Conservation (phyloP, 306 rosid species). For the Lathyrus sativus region DNA sequence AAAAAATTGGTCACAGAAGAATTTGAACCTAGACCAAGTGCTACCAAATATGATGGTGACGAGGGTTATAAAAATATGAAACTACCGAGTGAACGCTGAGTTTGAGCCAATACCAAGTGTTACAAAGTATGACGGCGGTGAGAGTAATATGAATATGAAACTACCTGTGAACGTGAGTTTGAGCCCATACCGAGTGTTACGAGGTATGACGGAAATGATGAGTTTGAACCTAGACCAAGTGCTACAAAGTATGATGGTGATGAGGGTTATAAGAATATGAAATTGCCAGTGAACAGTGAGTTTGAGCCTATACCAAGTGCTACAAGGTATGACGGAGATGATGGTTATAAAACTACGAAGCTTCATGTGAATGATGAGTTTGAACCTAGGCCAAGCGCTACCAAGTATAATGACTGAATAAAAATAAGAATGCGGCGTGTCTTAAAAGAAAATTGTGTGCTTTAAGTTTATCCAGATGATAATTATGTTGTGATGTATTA, state of each 20-base stretch:
- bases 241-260: no score
- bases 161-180: not conserved
- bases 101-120: not conserved
- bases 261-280: not conserved
- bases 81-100: not conserved
- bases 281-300: not conserved
- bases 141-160: not conserved
- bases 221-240: no score
- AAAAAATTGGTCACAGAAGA: slow-evolving; percentile 2
- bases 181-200: not conserved
- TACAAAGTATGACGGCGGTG: not conserved
- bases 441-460: not conserved
- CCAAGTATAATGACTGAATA: slow-evolving; percentile 2
- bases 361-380: not conserved
- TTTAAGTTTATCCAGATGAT: not conserved
- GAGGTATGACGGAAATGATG: not conserved
- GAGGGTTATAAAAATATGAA: not conserved
- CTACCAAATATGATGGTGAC: not conserved
- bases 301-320: not conserved
- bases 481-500: not conserved
- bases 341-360: not conserved
- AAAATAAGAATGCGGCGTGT: not conserved
- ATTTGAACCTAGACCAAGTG: not conserved
- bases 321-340: not conserved
- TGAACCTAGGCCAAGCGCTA: slow-evolving; percentile 6